Evolutionary conservation across 2,329 filamentous ascomycete genomes (phyloP).

Genomic region (Colletotrichum aenigma): DNA sequence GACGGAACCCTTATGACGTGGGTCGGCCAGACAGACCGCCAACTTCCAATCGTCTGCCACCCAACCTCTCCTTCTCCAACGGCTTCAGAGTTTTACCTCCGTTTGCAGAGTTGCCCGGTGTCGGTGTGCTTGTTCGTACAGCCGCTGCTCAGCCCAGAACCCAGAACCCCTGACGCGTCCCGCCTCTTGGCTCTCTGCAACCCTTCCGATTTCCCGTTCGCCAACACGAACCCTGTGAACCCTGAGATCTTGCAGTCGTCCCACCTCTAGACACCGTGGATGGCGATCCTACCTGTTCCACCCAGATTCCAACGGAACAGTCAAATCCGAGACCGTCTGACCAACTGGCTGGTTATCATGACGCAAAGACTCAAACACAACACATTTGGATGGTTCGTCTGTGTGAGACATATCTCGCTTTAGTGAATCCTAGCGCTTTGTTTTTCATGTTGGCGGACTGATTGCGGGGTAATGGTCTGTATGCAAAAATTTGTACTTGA

Average conservation of each 20-base stretch:
- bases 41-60: neutral
- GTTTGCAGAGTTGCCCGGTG: neutral
- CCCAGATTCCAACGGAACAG: neutral
- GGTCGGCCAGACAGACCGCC: neutral
- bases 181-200: neutral
- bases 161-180: neutral
- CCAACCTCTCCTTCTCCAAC: neutral
- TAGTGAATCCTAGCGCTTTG: neutral
- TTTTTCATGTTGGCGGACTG: neutral
- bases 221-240: neutral
- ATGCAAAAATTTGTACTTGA: neutral
- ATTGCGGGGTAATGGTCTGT: neutral
- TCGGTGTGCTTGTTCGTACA: neutral
- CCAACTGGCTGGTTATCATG: neutral
- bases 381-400: neutral
- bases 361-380: neutral
- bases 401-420: neutral
- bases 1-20: constrained; percentile 6
- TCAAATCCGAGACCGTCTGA: neutral
- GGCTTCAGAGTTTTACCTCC: neutral
- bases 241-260: neutral
- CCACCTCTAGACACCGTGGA: neutral
- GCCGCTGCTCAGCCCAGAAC: neutral
- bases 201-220: neutral
- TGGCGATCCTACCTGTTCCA: neutral